Percentiles rank a stretch among this genome's conserved stretches.
Conservation (phyloP, 345 rosid genomes). For the Brassica nigra region DNA sequence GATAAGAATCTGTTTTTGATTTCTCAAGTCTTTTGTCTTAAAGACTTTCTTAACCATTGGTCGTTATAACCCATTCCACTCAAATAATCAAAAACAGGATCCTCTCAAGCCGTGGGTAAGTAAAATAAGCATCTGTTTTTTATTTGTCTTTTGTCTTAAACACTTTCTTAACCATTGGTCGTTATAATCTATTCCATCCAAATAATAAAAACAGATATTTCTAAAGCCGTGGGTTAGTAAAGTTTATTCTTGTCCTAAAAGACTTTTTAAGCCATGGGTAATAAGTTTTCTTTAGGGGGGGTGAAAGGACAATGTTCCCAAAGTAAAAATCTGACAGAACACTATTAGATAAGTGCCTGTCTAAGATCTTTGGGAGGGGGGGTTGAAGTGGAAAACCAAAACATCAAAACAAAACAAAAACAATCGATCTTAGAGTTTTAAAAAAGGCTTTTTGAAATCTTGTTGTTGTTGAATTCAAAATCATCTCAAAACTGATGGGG, state of each 20-base stretch:
- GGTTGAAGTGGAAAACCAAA: neutral
- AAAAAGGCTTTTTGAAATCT: neutral
- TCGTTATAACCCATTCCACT: neutral
- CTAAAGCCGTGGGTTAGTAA: too few relatives aligned
- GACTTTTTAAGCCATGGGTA: neutral
- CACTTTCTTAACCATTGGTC: neutral
- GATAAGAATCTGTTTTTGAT: neutral
- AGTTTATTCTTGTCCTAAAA: neutral
- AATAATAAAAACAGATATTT: too few relatives aligned
- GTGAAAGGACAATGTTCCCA: neutral
- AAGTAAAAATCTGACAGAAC: neutral
- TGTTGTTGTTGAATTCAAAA: neutral
- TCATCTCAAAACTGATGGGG: too few relatives aligned
- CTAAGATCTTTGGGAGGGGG: neutral
- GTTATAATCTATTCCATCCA: neutral
- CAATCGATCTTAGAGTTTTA: neutral
- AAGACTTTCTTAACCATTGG: neutral
- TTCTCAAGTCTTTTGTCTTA: neutral
- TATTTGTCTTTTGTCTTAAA: neutral
- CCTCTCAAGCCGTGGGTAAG: neutral
- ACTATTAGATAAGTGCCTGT: neutral
- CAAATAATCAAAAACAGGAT: neutral
- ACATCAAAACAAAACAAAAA: neutral
- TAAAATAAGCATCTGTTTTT: neutral
- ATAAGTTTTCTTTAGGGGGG: neutral